phyloP scores from a whole-genome alignment of 192 early-diverging fungal species.

The Coemansia sp. region DNA sequence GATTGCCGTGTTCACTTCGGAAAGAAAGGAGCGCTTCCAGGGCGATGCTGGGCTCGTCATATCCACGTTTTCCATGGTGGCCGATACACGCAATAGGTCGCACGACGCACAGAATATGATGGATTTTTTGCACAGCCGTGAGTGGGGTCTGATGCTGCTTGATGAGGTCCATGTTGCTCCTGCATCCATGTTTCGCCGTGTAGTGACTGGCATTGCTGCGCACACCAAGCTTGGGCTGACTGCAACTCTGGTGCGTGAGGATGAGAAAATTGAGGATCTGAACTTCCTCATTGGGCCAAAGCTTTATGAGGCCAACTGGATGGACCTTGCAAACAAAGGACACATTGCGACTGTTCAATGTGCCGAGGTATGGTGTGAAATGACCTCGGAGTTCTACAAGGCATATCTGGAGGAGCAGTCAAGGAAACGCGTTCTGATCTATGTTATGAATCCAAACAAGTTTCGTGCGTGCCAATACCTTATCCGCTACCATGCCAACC shows the following conservation, averaged over 20 bases:
- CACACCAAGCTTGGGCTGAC: slow-evolving; percentile 98
- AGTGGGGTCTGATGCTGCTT: slow-evolving; percentile 97
- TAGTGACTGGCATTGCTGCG: slow-evolving; percentile 86
- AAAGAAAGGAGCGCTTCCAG: slow-evolving; percentile 85
- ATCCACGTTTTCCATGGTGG: slow-evolving; percentile 97
- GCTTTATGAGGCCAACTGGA: slow-evolving; percentile 99
- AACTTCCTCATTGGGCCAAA: slow-evolving; percentile 99
- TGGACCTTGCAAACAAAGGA: slow-evolving; percentile 95
- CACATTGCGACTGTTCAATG: slow-evolving; percentile 99
- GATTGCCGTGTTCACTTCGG: slow-evolving; percentile 92
- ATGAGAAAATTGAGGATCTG: slow-evolving; percentile 95
- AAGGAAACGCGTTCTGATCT: slow-evolving; percentile 82
- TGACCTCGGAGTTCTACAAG: slow-evolving; percentile 95
- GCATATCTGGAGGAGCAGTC: slow-evolving; percentile 84
- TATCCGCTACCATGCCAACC: slow-evolving; percentile 86
- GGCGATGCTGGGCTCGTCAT: slow-evolving; percentile 92
- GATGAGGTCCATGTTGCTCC: slow-evolving; percentile 99
- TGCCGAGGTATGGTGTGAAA: slow-evolving; percentile 98
- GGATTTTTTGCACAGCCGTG: slow-evolving; percentile 83
- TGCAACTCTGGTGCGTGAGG: slow-evolving; percentile 96
- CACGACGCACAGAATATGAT: slow-evolving; percentile 94
- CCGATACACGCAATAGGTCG: slow-evolving; percentile 89
- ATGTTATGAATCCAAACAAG: slow-evolving; percentile 97
- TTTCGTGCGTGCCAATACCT: slow-evolving; percentile 97
- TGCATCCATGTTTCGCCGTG: slow-evolving; percentile 92